Percentiles rank a stretch among this genome's conserved stretches.
These are phyloP conservation scores for Coniferiporia weirii DNA, from an alignment of 1,284 basidiomycete genomes.

Conservation along the genomic window DNA sequence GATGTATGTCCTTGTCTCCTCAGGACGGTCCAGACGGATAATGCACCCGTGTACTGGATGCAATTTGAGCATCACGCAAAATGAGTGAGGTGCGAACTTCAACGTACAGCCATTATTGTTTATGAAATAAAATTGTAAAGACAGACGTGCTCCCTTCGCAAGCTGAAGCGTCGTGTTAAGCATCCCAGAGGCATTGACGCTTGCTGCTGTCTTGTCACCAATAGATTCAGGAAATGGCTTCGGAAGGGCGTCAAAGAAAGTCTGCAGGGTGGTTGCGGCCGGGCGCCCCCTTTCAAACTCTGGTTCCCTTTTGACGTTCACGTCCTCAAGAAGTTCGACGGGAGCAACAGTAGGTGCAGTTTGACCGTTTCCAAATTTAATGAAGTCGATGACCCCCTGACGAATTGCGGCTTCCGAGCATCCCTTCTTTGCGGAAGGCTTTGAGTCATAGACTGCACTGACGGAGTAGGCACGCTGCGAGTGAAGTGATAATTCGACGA, in stretches of 20 bases:
- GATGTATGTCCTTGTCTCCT: slow-evolving; percentile 47
- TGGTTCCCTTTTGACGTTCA: background rate
- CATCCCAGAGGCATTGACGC: slow-evolving; percentile 50
- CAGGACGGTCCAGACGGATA: slow-evolving; percentile 48
- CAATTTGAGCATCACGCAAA: background rate
- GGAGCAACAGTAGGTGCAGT: slow-evolving; percentile 17
- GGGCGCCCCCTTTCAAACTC: slow-evolving; percentile 7
- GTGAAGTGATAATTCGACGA: slow-evolving; percentile 45
- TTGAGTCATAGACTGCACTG: slow-evolving; percentile 34
- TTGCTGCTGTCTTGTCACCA: slow-evolving; percentile 35
- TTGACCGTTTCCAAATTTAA: slow-evolving; percentile 48
- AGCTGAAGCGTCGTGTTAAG: slow-evolving; percentile 48
- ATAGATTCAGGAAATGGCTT: slow-evolving; percentile 51
- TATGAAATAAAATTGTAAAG: slow-evolving; percentile 41
- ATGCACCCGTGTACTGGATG: slow-evolving; percentile 53
- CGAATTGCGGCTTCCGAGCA: slow-evolving; percentile 48
- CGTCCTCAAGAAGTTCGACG: slow-evolving; percentile 1
- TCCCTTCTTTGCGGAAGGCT: slow-evolving; percentile 41
- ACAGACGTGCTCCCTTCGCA: slow-evolving; percentile 43
- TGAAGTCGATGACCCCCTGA: slow-evolving; percentile 50
- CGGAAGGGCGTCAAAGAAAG: slow-evolving; percentile 53
- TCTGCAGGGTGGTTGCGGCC: slow-evolving; percentile 38
- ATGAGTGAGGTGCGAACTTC: background rate
- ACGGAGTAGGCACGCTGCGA: slow-evolving; percentile 46
- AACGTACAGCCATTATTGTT: slow-evolving; percentile 39